These are phyloP conservation scores for Silene noctiflora DNA, from an alignment of 179 eudicot species.

Conservation along the genomic window DNA sequence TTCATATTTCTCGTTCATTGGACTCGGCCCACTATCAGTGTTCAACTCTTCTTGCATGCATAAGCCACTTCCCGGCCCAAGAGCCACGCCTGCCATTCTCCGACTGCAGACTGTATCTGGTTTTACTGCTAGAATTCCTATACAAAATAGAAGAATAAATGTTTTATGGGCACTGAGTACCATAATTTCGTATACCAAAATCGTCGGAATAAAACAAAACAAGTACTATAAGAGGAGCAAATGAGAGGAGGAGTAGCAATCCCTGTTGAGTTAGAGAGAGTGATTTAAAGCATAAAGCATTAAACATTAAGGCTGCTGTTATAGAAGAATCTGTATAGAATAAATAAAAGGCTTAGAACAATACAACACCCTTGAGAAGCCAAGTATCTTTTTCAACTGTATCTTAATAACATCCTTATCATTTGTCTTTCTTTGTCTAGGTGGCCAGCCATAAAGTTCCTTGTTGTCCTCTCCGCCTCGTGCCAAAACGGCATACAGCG, in stretches of 20 bases:
- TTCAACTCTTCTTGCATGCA: conserved; percentile 38
- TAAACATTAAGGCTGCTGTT: conserved; percentile 83
- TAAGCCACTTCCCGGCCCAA: conserved; percentile 32
- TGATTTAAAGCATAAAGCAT: conserved; percentile 57
- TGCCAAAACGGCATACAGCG: conserved; percentile 43
- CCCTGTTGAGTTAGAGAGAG: conserved; percentile 17
- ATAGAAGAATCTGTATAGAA: conserved; percentile 64
- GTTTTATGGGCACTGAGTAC: conserved; percentile 33
- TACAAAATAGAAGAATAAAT: conserved; percentile 49
- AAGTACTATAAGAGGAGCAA: conserved; percentile 13
- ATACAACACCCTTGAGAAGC: conserved; percentile 52
- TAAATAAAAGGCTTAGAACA: conserved; percentile 48
- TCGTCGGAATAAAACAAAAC: conserved; percentile 17
- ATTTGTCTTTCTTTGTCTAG: conserved; percentile 43
- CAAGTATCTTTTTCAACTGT: conserved; percentile 65
- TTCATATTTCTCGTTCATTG: conserved; percentile 47
- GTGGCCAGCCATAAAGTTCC: conserved; percentile 37
- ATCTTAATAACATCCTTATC: conserved; percentile 44
- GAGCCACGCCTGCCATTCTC: conserved; percentile 47
- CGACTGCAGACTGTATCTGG: conserved; percentile 46
- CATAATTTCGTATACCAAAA: conserved; percentile 32
- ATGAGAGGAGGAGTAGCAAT: conserved; percentile 35
- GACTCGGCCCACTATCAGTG: conserved; percentile 34
- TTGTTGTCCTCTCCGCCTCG: conserved; percentile 29
- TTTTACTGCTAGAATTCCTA: conserved; percentile 49